Evolutionary conservation across 2,329 filamentous ascomycete species (phyloP).

Genomic region (Xylaria sp.): DNA sequence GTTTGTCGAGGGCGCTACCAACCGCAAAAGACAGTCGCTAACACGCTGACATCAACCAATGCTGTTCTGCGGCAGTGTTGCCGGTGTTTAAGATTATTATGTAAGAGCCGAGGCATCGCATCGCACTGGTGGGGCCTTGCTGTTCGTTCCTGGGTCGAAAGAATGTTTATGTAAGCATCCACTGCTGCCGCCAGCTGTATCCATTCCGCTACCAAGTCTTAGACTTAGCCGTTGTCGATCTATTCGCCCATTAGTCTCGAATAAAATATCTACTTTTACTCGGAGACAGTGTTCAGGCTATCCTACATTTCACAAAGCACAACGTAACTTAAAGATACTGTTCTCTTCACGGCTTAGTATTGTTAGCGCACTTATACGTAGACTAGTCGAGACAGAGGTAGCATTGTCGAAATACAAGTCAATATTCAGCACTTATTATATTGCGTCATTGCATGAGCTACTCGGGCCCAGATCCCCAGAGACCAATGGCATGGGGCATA

Average conservation of each 20-base stretch:
- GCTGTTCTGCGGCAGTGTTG: not conserved
- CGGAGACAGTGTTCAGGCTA: no score
- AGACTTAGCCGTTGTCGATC: no score
- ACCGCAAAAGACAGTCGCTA: not conserved
- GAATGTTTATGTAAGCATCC: not conserved
- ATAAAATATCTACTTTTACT: not conserved
- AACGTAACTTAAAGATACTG: no score
- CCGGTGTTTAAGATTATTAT: constrained; percentile 1
- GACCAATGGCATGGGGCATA: not conserved
- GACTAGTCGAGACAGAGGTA: not conserved
- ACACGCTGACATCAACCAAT: not conserved
- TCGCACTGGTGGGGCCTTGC: not conserved
- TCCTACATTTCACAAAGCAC: no score
- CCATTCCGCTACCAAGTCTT: no score
- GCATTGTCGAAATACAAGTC: not conserved
- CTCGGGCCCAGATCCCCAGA: not conserved
- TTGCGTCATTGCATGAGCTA: constrained; percentile 6
- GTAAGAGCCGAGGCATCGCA: constrained; percentile 8
- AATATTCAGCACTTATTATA: not conserved
- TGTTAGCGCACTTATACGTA: not conserved
- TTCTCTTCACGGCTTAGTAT: not conserved
- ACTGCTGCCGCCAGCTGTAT: not conserved
- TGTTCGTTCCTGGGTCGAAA: no score
- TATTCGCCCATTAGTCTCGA: not conserved
- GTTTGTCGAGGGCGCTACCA: constrained; percentile 1